Percentiles rank a stretch among this genome's conserved stretches.
Conservation (phyloP, 1,139 yeast species). For the Nematodospora anomalae region DNA sequence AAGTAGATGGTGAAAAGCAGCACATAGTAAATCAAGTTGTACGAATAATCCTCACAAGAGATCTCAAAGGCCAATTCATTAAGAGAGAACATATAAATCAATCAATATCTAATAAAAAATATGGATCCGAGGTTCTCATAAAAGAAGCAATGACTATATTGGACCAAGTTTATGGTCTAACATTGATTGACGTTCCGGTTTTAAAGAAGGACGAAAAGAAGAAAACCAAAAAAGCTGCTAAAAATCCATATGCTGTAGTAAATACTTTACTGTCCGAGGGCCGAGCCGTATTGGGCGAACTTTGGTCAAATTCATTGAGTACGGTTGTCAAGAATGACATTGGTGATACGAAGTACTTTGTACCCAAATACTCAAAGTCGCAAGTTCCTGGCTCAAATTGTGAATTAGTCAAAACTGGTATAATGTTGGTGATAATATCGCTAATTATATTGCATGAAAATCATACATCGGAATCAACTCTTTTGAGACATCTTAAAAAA, state of each 20-base stretch:
- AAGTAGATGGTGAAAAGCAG: slow-evolving; percentile 10
- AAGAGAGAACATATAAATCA: slow-evolving; percentile 28
- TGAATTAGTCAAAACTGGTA: slow-evolving; percentile 34
- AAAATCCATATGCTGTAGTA: slow-evolving; percentile 21
- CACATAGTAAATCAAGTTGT: slow-evolving; percentile 22
- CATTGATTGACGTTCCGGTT: slow-evolving; percentile 23
- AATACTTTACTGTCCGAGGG: slow-evolving; percentile 23
- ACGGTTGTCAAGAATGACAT: slow-evolving; percentile 5
- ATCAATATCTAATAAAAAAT: slow-evolving; percentile 13
- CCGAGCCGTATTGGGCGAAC: slow-evolving; percentile 21
- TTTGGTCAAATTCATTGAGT: slow-evolving; percentile 19
- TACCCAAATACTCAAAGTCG: slow-evolving; percentile 15
- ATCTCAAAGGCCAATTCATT: slow-evolving; percentile 25
- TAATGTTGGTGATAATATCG: slow-evolving; percentile 27
- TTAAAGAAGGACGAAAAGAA: slow-evolving; percentile 11
- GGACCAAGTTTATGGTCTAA: slow-evolving; percentile 31
- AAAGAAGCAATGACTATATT: slow-evolving; percentile 21
- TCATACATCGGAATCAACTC: slow-evolving; percentile 29
- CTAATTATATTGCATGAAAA: slow-evolving; percentile 37
- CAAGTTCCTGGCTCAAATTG: slow-evolving; percentile 21
- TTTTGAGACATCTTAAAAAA: slow-evolving; percentile 21
- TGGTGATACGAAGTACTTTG: slow-evolving; percentile 19
- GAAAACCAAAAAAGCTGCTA: slow-evolving; percentile 4
- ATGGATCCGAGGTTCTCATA: slow-evolving; percentile 21
- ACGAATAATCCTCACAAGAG: slow-evolving; percentile 26